Evolutionary conservation across 2,329 filamentous ascomycete genomes (phyloP).

Genomic region (Fonsecaea nubica): DNA sequence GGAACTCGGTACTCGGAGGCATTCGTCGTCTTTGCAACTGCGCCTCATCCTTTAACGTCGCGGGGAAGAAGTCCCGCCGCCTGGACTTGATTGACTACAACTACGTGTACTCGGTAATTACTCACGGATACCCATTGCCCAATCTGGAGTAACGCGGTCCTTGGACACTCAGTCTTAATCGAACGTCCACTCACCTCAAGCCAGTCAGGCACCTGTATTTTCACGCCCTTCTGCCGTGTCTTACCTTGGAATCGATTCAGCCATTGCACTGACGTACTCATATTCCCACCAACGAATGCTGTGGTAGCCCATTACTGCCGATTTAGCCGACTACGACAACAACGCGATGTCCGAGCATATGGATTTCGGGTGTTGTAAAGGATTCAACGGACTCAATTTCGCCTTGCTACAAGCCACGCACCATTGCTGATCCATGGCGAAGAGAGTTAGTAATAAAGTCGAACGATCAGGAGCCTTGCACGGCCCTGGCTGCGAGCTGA

Average conservation of each 20-base stretch:
- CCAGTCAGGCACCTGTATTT: background rate
- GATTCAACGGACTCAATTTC: background rate
- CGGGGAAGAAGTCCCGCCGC: background rate
- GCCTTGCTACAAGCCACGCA: background rate
- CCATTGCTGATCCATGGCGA: background rate
- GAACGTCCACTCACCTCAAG: background rate
- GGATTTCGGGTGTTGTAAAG: background rate
- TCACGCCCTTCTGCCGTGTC: slow-evolving; percentile 1
- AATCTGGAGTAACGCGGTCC: background rate
- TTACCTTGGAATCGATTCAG: background rate
- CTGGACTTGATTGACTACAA: background rate
- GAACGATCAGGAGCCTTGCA: background rate
- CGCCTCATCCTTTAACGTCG: background rate
- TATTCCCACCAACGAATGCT: background rate
- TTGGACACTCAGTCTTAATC: background rate
- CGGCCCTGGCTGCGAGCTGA: background rate
- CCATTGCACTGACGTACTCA: background rate
- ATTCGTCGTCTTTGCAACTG: background rate
- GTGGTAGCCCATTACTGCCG: background rate
- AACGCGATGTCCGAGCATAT: background rate
- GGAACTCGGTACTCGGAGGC: background rate
- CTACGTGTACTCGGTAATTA: background rate
- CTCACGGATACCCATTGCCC: background rate
- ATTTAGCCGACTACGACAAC: background rate
- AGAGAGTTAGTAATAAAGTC: background rate